Evolutionary conservation across 2,329 filamentous ascomycete genomes (phyloP), one percentile per base, ranked within the genome.

Genomic region (Cordyceps cateniannulata): DNA sequence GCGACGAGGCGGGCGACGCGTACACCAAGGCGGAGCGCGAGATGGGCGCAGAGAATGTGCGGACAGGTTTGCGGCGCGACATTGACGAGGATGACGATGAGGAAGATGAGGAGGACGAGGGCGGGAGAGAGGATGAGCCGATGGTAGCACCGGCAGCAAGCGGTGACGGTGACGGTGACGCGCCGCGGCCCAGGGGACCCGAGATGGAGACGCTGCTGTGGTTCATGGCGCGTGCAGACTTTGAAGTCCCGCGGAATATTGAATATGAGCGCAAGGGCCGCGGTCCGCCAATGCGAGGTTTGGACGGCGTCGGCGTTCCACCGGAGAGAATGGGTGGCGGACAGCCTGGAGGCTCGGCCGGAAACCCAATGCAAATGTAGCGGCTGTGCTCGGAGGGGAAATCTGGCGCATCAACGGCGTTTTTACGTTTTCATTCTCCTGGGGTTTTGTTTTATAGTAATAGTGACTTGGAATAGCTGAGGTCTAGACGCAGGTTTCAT

Each of bases 21-120:
- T 95, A 86, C 71, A 93, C 89, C 2, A 77, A 84, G 3, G 86
- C 87, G 67, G 91, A 95, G 76, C 80, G 83, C 56, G 84, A 82
- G 62, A 65, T 71, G 62, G 90, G 90, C 7, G 72, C 88, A 12
- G 83, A 89, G 68, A 87, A 85, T 66, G 87, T 93, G 50, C 80
- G 86, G 42, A 93, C 90, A 0, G 90, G 90, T 0, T 72, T 95
- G 69, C 81, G 73, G 69, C 80, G 83, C 65, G 78, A 73, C 3
- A 67, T 85, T 14, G 79, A 81, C 53, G 79, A 81, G 24, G 77
- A 80, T 1, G 76, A 77, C 0, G 77, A 83, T 0, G 81, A 81
- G 0, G 81, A 81, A 0, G 81, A 81, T 0, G 77, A 77, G 0
- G 81, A 82, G 1, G 81, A 81, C 0, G 81, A 80, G 0, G 81